A percentile compares a stretch with the other conserved stretches of the same genome.
phyloP scores from a whole-genome alignment of 805 yeast genomes.

The Debaryomyces maramus region DNA sequence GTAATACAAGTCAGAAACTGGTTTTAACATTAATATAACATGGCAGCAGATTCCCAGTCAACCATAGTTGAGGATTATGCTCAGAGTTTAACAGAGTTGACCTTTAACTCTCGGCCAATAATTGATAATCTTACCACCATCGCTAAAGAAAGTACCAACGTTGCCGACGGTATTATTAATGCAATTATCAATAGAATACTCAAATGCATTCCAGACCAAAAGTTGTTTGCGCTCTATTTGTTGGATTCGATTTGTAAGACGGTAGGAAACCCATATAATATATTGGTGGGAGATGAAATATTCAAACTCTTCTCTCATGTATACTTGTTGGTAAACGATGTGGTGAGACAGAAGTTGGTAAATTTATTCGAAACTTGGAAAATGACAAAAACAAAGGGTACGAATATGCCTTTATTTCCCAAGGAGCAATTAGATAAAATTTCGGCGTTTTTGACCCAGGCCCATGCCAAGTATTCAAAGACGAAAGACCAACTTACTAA shows the following conservation, averaged over 20 bases:
- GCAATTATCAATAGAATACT: slow-evolving; percentile 74
- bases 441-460: slow-evolving; percentile 60
- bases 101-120: slow-evolving; percentile 87
- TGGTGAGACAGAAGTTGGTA: slow-evolving; percentile 69
- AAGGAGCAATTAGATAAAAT: slow-evolving; percentile 66
- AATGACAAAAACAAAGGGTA: slow-evolving; percentile 53
- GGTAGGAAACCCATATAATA: slow-evolving; percentile 87
- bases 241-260: slow-evolving; percentile 90
- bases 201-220: slow-evolving; percentile 78
- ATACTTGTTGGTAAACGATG: slow-evolving; percentile 75
- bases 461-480: slow-evolving; percentile 11
- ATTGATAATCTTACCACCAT: slow-evolving; percentile 80
- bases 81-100: slow-evolving; percentile 69
- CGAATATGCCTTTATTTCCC: slow-evolving; percentile 73
- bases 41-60: slow-evolving; percentile 7
- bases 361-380: slow-evolving; percentile 90
- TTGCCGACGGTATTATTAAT: slow-evolving; percentile 74
- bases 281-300: slow-evolving; percentile 67
- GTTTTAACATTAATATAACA: slow-evolving; percentile 1
- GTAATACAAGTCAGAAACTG: no score
- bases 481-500: slow-evolving; percentile 18
- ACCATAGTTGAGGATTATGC: slow-evolving; percentile 55
- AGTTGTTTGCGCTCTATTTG: slow-evolving; percentile 79
- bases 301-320: slow-evolving; percentile 71
- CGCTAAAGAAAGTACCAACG: slow-evolving; percentile 80